These are phyloP conservation scores for Alternaria triticina DNA, from an alignment of 2,329 filamentous ascomycete species.

Conservation along the genomic window DNA sequence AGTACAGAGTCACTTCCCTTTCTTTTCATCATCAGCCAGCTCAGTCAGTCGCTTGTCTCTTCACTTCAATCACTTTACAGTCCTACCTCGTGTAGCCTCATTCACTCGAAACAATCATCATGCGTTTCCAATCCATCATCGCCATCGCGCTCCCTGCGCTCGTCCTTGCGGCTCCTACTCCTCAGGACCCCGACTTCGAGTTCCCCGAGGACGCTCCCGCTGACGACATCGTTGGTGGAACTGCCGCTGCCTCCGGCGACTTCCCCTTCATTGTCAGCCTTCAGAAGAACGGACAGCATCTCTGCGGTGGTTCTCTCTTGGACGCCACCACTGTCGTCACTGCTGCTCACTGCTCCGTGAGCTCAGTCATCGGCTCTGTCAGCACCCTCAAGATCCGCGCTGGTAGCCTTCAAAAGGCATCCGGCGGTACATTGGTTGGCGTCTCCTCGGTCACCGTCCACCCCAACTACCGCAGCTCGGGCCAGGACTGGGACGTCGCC, in stretches of 20 bases:
- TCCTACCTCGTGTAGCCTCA: constrained; percentile 5
- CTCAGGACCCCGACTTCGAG: constrained; percentile 22
- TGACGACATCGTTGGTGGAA: constrained; percentile 34
- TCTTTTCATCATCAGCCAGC: constrained; percentile 4
- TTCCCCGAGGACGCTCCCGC: constrained; percentile 8
- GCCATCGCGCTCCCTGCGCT: constrained; percentile 31
- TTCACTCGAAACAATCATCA: constrained; percentile 16
- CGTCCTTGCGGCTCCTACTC: constrained; percentile 26
- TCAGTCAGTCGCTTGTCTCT: constrained; percentile 21
- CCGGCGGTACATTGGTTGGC: constrained; percentile 26
- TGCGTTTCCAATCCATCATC: constrained; percentile 31
- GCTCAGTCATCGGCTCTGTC: constrained; percentile 19
- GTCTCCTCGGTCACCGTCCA: constrained; percentile 27
- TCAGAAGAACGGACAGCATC: constrained; percentile 26
- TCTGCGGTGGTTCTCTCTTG: constrained; percentile 37
- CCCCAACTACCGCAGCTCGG: constrained; percentile 25
- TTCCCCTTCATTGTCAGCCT: constrained; percentile 39
- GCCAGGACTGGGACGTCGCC: constrained; percentile 30
- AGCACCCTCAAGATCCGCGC: constrained; percentile 21
- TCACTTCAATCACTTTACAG: constrained; percentile 8
- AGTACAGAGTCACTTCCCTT: constrained; percentile 7
- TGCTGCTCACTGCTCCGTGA: constrained; percentile 36
- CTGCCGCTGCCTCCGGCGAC: constrained; percentile 28
- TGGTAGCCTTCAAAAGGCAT: constrained; percentile 25
- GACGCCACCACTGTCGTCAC: constrained; percentile 38